These are phyloP conservation scores for Senecio squalidus DNA, from an alignment of 140 eudicot species.

Conservation along the genomic window DNA sequence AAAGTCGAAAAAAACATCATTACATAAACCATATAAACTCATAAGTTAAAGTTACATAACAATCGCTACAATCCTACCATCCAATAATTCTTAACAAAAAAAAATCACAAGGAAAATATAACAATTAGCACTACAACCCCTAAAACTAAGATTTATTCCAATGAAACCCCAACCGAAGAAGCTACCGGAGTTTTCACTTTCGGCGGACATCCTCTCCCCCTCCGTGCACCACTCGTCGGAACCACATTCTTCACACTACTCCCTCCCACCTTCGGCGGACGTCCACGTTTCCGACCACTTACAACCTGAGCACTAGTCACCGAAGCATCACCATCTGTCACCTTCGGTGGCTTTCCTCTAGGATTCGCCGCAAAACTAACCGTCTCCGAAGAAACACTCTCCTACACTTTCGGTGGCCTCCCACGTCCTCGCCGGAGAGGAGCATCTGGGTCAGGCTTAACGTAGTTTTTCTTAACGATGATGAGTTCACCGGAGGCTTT, in stretches of 20 bases:
- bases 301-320: neutral
- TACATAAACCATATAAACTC: too few relatives aligned
- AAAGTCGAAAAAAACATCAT: too few relatives aligned
- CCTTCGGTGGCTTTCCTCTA: constrained; percentile 45
- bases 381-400: neutral
- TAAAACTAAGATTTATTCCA: too few relatives aligned
- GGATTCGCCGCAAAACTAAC: constrained; percentile 25
- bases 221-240: constrained; percentile 20
- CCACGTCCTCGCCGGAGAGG: neutral
- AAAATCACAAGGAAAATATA: neutral
- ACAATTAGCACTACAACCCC: constrained; percentile 31
- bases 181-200: constrained; percentile 22
- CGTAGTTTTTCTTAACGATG: neutral
- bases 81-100: neutral
- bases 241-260: neutral
- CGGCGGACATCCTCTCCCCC: constrained; percentile 44
- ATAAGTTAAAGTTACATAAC: too few relatives aligned
- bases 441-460: neutral
- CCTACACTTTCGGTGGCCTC: neutral
- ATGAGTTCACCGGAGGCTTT: neutral
- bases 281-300: constrained; percentile 54
- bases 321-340: constrained; percentile 22
- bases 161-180: constrained; percentile 24
- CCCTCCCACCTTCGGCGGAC: constrained; percentile 39
- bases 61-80: too few relatives aligned